Conservation (phyloP, 1,284 basidiomycete species). For the Microbotryum saponariae region DNA sequence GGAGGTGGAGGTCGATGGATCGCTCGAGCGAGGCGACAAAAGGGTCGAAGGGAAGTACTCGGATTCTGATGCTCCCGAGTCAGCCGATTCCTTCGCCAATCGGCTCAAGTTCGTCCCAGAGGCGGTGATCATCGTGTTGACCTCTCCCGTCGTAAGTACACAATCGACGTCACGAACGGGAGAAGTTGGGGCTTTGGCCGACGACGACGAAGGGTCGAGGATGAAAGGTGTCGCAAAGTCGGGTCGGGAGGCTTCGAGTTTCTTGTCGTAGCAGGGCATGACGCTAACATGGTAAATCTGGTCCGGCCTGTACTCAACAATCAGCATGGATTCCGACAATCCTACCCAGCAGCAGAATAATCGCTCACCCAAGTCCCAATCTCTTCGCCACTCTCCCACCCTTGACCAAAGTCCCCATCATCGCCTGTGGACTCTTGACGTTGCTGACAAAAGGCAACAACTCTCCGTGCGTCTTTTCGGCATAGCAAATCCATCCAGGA, state of each 20-base stretch:
- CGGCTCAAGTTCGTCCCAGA: too few relatives aligned
- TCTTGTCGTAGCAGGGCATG: conserved; percentile 99
- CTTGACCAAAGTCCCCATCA: conserved; percentile 90
- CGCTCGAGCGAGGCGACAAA: conserved; percentile 2
- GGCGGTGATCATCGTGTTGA: conserved; percentile 66
- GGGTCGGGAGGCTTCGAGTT: conserved; percentile 87
- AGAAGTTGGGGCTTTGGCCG: conserved; percentile 46
- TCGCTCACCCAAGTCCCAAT: conserved; percentile 57
- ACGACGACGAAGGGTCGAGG: neutral
- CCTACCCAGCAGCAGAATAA: too few relatives aligned
- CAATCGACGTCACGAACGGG: conserved; percentile 86
- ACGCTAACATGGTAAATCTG: conserved; percentile 91
- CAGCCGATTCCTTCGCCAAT: too few relatives aligned
- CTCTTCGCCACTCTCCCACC: conserved; percentile 57
- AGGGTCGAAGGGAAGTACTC: conserved; percentile 40
- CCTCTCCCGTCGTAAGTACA: conserved; percentile 93
- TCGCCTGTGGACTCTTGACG: conserved; percentile 87
- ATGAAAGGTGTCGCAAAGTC: conserved; percentile 66
- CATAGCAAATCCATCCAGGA: conserved; percentile 98
- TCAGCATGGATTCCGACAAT: neutral
- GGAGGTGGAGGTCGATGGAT: conserved; percentile 47
- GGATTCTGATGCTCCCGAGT: conserved; percentile 41
- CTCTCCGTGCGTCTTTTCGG: conserved; percentile 92
- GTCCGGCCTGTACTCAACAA: conserved; percentile 52
- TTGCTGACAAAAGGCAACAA: conserved; percentile 81